Percentiles rank a stretch among this genome's conserved stretches.
phyloP scores from a whole-genome alignment of 345 rosid species.

The Acer saccharum region DNA sequence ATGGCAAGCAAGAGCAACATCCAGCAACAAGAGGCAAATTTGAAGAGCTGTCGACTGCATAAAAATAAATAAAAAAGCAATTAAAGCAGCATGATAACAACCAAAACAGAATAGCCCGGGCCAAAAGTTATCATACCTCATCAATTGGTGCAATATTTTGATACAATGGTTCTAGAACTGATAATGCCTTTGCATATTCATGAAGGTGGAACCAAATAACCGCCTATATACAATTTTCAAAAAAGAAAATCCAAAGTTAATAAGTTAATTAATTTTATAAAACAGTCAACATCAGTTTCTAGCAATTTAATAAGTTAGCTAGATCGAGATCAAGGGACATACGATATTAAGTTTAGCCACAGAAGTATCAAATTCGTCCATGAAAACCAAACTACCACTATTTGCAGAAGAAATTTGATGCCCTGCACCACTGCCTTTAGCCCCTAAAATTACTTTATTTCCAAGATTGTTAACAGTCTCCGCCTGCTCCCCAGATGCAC shows the following conservation, averaged over 20 bases:
- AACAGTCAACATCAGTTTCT: background rate
- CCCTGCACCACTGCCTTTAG: constrained; percentile 51
- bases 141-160: constrained; percentile 79
- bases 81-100: constrained; percentile 15
- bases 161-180: constrained; percentile 74
- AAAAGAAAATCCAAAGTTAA: constrained; percentile 23
- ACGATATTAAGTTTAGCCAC: constrained; percentile 81
- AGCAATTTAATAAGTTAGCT: constrained; percentile 12
- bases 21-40: constrained; percentile 84
- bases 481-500: constrained; percentile 61
- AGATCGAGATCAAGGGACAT: constrained; percentile 27
- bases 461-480: constrained; percentile 53
- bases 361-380: constrained; percentile 77
- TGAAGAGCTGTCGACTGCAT: constrained; percentile 84
- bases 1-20: constrained; percentile 77
- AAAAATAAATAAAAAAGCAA: constrained; percentile 29
- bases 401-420: constrained; percentile 40
- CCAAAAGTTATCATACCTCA: constrained; percentile 57
- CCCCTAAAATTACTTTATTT: constrained; percentile 42
- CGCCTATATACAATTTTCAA: constrained; percentile 54
- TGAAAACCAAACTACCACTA: constrained; percentile 41
- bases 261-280: constrained; percentile 6
- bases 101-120: background rate
- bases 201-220: constrained; percentile 88
- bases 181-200: constrained; percentile 76